Percentiles rank a stretch among this genome's conserved stretches.
Conservation (phyloP, 2,329 filamentous ascomycete species). For the Ceratocystis harringtonii region DNA sequence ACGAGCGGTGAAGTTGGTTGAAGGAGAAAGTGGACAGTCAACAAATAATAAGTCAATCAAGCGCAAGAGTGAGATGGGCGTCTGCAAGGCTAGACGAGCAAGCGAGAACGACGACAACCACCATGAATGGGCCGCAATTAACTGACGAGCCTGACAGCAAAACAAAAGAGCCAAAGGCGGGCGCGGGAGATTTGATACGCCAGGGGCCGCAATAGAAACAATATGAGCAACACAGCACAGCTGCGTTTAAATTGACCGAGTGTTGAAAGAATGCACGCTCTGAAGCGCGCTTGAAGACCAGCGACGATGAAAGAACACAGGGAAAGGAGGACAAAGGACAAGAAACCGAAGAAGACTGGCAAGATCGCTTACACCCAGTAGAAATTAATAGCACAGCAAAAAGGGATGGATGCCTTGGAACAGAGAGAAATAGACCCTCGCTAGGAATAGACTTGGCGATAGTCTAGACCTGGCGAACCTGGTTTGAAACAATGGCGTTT, state of each 20-base stretch:
- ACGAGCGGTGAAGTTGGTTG: neutral
- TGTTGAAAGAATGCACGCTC: neutral
- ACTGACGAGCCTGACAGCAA: neutral
- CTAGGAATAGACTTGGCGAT: neutral
- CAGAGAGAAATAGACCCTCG: neutral
- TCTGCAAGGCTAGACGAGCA: neutral
- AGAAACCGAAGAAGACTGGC: neutral
- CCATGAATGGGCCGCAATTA: neutral
- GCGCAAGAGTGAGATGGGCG: neutral
- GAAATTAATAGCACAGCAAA: neutral
- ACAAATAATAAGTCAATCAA: neutral
- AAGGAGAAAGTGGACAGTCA: neutral
- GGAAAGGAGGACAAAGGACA: neutral
- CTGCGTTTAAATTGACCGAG: neutral
- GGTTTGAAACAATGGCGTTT: conserved; percentile 7
- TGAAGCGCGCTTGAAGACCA: neutral
- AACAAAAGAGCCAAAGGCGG: neutral
- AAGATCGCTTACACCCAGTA: neutral
- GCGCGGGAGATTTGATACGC: neutral
- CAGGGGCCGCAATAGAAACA: neutral
- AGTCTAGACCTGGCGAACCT: neutral
- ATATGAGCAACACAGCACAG: neutral
- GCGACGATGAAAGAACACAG: neutral
- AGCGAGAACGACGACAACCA: neutral
- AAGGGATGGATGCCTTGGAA: conserved; percentile 4